phyloP scores from a whole-genome alignment of 177 flowering plant species.

The Vitis hybrid region DNA sequence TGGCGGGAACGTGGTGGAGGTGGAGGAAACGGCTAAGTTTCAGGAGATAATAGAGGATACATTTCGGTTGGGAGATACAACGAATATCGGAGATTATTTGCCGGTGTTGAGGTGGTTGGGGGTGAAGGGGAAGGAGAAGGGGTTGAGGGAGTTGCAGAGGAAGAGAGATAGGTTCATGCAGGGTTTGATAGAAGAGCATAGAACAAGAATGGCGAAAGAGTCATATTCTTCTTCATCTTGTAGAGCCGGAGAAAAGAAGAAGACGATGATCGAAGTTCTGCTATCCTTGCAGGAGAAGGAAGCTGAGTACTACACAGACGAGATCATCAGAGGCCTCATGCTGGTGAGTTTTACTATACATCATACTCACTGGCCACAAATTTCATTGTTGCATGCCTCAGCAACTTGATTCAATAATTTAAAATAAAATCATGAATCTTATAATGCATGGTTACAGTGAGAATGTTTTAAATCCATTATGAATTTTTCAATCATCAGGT shows the following conservation, averaged over 20 bases:
- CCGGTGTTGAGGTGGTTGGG: constrained; percentile 12
- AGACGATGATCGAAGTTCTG: neutral
- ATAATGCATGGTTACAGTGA: too few relatives aligned
- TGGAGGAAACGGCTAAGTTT: constrained; percentile 24
- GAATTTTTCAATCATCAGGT: too few relatives aligned
- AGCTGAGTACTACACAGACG: constrained; percentile 3
- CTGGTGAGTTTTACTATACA: neutral
- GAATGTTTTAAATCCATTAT: too few relatives aligned
- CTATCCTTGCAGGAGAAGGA: neutral
- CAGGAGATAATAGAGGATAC: constrained; percentile 19
- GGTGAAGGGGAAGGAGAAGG: too few relatives aligned
- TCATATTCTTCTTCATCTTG: neutral
- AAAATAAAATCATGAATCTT: too few relatives aligned
- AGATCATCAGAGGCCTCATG: neutral
- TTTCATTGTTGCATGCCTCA: too few relatives aligned
- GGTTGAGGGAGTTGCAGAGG: too few relatives aligned
- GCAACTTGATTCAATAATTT: too few relatives aligned
- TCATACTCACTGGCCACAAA: too few relatives aligned
- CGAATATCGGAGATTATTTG: constrained; percentile 26
- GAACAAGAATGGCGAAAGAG: neutral
- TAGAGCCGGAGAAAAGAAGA: neutral
- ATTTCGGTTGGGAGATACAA: neutral
- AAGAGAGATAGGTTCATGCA: neutral
- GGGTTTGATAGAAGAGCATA: neutral
- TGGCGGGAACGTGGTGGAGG: constrained; percentile 23